These are phyloP conservation scores for Neurospora sublineolata DNA, from an alignment of 495 filamentous ascomycete species.

Conservation along the genomic window DNA sequence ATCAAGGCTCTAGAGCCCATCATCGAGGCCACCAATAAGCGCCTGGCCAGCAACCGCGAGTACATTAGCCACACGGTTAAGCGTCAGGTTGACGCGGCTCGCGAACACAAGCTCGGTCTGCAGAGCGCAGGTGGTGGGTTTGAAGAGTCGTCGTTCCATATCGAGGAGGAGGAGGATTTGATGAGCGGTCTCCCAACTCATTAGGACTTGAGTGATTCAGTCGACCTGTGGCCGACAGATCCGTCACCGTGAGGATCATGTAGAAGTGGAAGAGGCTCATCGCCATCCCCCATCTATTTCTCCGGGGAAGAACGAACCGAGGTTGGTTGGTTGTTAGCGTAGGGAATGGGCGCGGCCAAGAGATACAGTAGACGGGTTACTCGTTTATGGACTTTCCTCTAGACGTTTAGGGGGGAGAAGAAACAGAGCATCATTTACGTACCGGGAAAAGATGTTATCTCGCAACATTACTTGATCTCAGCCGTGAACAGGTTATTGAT, in stretches of 20 bases:
- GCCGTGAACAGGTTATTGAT: not conserved
- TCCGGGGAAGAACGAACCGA: not conserved
- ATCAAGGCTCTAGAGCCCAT: slow-evolving; percentile 33
- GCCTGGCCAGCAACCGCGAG: slow-evolving; percentile 48
- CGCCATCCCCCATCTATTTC: not conserved
- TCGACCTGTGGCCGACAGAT: too few species aligned
- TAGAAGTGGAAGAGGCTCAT: not conserved
- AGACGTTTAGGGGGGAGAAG: not conserved
- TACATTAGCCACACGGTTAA: slow-evolving; percentile 41
- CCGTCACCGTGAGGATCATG: not conserved
- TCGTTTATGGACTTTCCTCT: not conserved
- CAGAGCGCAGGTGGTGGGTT: not conserved
- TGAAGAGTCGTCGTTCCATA: not conserved
- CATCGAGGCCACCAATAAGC: slow-evolving; percentile 39
- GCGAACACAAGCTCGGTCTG: not conserved
- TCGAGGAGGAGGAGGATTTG: not conserved
- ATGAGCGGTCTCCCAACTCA: not conserved
- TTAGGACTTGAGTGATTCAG: not conserved
- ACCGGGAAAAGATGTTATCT: not conserved
- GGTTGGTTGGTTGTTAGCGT: not conserved
- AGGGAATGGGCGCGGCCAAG: not conserved
- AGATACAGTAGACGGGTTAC: not conserved
- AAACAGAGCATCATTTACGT: not conserved
- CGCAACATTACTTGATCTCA: not conserved
- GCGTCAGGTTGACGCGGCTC: slow-evolving; percentile 17